Evolutionary conservation across 495 filamentous ascomycete species (phyloP).

Genomic region (Lasiosphaeris hirsuta): DNA sequence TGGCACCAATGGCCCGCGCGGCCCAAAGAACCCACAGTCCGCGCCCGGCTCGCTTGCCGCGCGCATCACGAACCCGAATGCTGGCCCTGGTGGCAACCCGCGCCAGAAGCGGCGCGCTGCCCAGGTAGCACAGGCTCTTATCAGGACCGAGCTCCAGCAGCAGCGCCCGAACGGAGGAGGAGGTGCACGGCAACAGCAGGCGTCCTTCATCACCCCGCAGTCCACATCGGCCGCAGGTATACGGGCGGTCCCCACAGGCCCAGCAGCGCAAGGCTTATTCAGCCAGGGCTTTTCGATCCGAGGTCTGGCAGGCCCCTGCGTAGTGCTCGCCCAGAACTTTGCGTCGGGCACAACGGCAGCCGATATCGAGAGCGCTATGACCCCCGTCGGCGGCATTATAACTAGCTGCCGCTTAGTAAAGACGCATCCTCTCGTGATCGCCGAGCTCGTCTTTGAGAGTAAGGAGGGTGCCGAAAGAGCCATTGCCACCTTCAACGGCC

Average conservation of each 20-base stretch:
- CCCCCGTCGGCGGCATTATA: constrained; percentile 66
- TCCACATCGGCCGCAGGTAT: not conserved
- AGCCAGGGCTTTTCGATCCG: constrained; percentile 66
- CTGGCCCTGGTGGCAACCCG: constrained; percentile 20
- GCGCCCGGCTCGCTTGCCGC: constrained; percentile 39
- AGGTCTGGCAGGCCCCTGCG: constrained; percentile 74
- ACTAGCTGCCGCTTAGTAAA: constrained; percentile 68
- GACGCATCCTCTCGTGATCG: constrained; percentile 72
- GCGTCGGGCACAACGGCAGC: constrained; percentile 89
- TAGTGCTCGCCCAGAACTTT: constrained; percentile 86
- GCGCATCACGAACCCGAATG: constrained; percentile 41
- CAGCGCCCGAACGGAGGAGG: constrained; percentile 22
- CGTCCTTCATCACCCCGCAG: not conserved
- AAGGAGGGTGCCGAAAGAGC: constrained; percentile 75
- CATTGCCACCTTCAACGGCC: constrained; percentile 80
- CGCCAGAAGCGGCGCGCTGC: constrained; percentile 30
- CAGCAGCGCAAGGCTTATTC: constrained; percentile 3
- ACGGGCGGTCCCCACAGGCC: not conserved
- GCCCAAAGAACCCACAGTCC: constrained; percentile 32
- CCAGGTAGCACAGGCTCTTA: constrained; percentile 31
- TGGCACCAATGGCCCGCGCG: constrained; percentile 24
- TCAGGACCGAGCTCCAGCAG: constrained; percentile 28
- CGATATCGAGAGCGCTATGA: constrained; percentile 86
- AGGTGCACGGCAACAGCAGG: constrained; percentile 13
- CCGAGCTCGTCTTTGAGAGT: constrained; percentile 78